Conservation (phyloP, 208 protist genomes). For the Trypanosoma theileri region DNA sequence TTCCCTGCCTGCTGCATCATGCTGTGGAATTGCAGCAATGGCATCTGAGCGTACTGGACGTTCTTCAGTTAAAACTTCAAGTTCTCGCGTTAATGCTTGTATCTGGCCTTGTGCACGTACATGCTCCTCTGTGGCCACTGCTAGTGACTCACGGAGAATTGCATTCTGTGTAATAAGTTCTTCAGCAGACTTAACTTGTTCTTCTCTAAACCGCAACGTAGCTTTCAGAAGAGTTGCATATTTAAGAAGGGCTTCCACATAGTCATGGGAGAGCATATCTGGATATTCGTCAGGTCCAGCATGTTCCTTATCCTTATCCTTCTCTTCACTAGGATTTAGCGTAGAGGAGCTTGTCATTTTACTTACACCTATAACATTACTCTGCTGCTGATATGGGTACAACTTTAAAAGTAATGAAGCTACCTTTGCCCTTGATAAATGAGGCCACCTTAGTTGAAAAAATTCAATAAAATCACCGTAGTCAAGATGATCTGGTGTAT, state of each 20-base stretch:
- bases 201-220: neutral
- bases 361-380: no score
- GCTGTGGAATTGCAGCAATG: no score
- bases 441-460: conserved; percentile 2
- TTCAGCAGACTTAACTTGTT: neutral
- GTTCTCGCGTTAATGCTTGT: no score
- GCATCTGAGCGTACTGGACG: no score
- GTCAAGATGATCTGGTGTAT: neutral
- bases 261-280: no score
- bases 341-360: no score
- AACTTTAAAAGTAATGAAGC: neutral
- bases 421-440: conserved; percentile 8
- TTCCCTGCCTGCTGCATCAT: no score
- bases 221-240: conserved; percentile 4
- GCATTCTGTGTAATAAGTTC: conserved; percentile 3
- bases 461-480: conserved; percentile 14
- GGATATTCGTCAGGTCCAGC: neutral
- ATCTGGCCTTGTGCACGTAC: neutral
- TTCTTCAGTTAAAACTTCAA: no score
- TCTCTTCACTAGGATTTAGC: no score
- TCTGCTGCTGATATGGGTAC: no score
- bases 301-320: neutral
- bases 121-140: conserved; percentile 13
- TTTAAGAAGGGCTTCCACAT: neutral
- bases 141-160: conserved; percentile 10